A percentile compares a stretch with the other conserved stretches of the same genome.
These are phyloP conservation scores for Ceratonia siliqua DNA, from an alignment of 306 rosid genomes.

Conservation along the genomic window DNA sequence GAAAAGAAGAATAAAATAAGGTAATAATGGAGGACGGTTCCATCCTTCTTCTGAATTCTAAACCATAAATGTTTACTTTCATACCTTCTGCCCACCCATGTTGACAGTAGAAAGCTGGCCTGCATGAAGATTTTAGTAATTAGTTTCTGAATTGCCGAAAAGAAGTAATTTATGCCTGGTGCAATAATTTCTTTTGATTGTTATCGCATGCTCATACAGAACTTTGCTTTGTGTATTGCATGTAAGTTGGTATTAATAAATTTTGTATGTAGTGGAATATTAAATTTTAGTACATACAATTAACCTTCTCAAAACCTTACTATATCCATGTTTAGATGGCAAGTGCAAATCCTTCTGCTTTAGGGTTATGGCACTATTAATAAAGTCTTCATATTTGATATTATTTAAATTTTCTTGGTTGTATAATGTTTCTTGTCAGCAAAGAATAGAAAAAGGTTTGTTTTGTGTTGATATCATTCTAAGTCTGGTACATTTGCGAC, in stretches of 20 bases:
- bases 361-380: neutral
- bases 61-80: constrained; percentile 9
- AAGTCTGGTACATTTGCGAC: constrained; percentile 28
- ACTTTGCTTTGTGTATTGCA: constrained; percentile 1
- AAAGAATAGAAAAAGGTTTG: neutral
- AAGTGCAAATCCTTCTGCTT: constrained; percentile 19
- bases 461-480: constrained; percentile 14
- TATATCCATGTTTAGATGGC: neutral
- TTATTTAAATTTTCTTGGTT: constrained; percentile 3
- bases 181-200: neutral
- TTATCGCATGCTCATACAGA: neutral
- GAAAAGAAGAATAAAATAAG: neutral
- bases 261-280: neutral
- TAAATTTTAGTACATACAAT: neutral
- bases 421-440: constrained; percentile 1
- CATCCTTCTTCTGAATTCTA: constrained; percentile 1
- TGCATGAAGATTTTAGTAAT: neutral
- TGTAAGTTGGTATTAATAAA: neutral
- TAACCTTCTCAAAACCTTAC: constrained; percentile 7
- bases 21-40: neutral
- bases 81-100: neutral
- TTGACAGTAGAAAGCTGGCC: constrained; percentile 8
- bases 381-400: constrained; percentile 13
- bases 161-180: neutral
- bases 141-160: neutral